These are phyloP conservation scores for Leccinum idahoense DNA, from an alignment of 1,284 basidiomycete species.

Conservation along the genomic window DNA sequence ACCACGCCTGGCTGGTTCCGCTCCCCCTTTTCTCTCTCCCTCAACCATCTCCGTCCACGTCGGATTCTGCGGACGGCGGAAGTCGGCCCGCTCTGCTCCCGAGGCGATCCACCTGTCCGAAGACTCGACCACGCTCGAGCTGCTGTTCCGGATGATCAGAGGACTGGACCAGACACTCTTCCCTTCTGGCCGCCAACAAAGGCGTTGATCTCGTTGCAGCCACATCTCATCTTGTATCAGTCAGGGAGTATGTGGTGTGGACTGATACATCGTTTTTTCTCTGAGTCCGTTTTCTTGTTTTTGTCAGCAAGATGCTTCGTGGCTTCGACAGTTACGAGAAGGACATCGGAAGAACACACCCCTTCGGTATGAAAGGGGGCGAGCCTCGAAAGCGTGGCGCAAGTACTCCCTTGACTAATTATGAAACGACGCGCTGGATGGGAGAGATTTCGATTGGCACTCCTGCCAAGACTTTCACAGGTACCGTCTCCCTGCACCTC, in stretches of 20 bases:
- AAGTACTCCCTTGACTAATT: background rate
- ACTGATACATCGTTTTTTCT: background rate
- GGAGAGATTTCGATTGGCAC: background rate
- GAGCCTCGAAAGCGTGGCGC: background rate
- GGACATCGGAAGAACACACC: background rate
- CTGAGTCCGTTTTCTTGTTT: background rate
- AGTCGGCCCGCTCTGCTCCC: slow-evolving; percentile 32
- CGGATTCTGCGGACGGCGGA: slow-evolving; percentile 15
- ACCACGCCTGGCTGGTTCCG: slow-evolving; percentile 55
- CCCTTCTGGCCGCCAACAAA: background rate
- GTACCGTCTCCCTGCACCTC: background rate
- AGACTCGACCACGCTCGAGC: slow-evolving; percentile 46
- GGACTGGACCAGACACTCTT: slow-evolving; percentile 33
- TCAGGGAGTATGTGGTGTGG: background rate
- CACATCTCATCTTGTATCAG: background rate
- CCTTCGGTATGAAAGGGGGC: background rate
- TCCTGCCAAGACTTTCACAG: background rate
- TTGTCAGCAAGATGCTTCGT: background rate
- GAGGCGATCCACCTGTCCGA: slow-evolving; percentile 54
- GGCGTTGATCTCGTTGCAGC: background rate
- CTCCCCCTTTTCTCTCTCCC: slow-evolving; percentile 53
- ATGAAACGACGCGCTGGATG: background rate
- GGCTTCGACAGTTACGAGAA: background rate
- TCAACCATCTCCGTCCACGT: slow-evolving; percentile 18
- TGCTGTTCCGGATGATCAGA: slow-evolving; percentile 59